A percentile compares a stretch with the other conserved stretches of the same genome.
phyloP scores from a whole-genome alignment of 495 filamentous ascomycete species.

The Neurospora sp. region DNA sequence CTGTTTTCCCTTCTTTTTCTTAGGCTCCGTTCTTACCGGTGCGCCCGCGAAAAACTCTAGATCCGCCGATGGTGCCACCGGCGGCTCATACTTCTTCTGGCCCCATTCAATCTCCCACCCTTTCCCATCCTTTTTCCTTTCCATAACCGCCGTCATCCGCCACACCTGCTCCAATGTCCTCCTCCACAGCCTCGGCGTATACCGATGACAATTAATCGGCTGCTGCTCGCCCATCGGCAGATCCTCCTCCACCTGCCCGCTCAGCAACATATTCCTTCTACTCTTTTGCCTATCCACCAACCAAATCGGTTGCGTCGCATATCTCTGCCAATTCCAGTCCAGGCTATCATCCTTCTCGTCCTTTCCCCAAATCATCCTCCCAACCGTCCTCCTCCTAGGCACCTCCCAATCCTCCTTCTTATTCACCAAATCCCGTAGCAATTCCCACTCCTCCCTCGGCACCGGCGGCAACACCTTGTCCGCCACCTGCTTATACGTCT shows the following conservation, averaged over 20 bases:
- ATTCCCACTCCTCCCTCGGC: conserved; percentile 51
- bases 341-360: conserved; percentile 22
- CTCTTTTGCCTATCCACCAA: conserved; percentile 9
- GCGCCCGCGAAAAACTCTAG: conserved; percentile 22
- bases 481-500: conserved; percentile 49
- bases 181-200: conserved; percentile 15
- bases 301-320: conserved; percentile 11
- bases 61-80: conserved; percentile 7
- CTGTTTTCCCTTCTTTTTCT: not conserved
- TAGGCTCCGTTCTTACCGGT: not conserved
- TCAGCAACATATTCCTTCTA: conserved; percentile 22
- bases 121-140: conserved; percentile 10
- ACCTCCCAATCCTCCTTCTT: conserved; percentile 34
- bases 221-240: conserved; percentile 22
- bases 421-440: conserved; percentile 46
- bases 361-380: conserved; percentile 44
- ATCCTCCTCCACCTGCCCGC: conserved; percentile 22
- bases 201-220: conserved; percentile 18
- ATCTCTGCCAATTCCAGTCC: conserved; percentile 20
- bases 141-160: conserved; percentile 22
- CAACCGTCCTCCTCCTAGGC: conserved; percentile 8
- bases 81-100: not conserved
- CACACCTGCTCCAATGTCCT: conserved; percentile 26
- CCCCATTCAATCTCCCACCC: conserved; percentile 30
- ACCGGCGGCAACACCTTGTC: conserved; percentile 61